A percentile compares a stretch with the other conserved stretches of the same genome.
These are phyloP conservation scores for Phallus indusiatus DNA, from an alignment of 768 basidiomycete genomes.

Conservation along the genomic window DNA sequence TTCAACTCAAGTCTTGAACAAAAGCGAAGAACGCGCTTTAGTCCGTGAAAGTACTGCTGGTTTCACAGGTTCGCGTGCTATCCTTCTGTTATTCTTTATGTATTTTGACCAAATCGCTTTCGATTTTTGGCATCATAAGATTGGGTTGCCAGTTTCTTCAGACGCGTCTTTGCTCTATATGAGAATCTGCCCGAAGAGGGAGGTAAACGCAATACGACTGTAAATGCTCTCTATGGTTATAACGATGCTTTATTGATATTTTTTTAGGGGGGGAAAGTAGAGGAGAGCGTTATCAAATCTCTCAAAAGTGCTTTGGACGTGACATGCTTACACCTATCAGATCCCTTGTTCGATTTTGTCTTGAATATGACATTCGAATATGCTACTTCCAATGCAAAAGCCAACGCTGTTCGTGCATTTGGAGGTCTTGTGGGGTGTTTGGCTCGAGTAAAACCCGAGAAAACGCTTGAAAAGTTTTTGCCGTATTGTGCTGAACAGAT, in stretches of 20 bases:
- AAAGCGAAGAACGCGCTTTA: conserved; percentile 61
- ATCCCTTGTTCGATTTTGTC: conserved; percentile 73
- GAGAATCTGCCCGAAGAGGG: conserved; percentile 95
- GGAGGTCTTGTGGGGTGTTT: conserved; percentile 82
- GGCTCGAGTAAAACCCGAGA: conserved; percentile 65
- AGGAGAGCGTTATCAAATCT: conserved; percentile 67
- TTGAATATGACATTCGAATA: conserved; percentile 81
- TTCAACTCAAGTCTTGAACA: conserved; percentile 35
- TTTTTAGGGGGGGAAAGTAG: conserved; percentile 76
- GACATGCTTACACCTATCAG: conserved; percentile 70
- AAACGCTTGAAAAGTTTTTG: conserved; percentile 72
- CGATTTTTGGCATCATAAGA: conserved; percentile 30
- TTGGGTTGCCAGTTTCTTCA: conserved; percentile 72
- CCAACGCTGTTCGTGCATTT: conserved; percentile 85
- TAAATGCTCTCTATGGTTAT: not conserved
- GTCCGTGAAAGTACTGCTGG: conserved; percentile 69
- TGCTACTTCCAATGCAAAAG: conserved; percentile 79
- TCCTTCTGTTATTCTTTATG: not conserved
- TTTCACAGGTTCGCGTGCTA: conserved; percentile 51
- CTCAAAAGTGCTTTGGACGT: conserved; percentile 75
- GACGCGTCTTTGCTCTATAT: conserved; percentile 71
- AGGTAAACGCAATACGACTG: conserved; percentile 42
- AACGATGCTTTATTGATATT: conserved; percentile 18
- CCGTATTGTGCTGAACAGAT: conserved; percentile 70
- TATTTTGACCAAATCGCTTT: not conserved